Conservation (phyloP, 352 stramenopile genomes). For the Globisporangium perplexum region DNA sequence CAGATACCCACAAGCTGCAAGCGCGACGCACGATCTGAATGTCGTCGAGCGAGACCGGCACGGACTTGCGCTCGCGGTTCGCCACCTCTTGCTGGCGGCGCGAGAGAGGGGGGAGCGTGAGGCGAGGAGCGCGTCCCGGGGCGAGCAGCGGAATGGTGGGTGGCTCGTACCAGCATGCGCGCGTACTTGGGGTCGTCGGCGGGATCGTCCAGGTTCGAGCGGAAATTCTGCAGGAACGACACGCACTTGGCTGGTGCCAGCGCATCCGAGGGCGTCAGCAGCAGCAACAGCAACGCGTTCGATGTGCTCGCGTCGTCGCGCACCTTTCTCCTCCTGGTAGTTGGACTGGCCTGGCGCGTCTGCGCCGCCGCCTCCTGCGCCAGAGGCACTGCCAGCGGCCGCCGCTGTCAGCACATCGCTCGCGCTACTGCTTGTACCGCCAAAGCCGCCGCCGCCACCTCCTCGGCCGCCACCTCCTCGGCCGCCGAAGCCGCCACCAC, state of each 20-base stretch:
- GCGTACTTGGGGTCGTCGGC: slow-evolving; percentile 63
- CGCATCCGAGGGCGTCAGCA: background rate
- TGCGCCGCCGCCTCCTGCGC: no score
- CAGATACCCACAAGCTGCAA: background rate
- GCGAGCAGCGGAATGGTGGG: no score
- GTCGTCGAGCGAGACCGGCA: slow-evolving; percentile 77
- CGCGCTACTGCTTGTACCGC: slow-evolving; percentile 7
- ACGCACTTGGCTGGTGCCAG: slow-evolving; percentile 70
- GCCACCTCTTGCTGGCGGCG: slow-evolving; percentile 75
- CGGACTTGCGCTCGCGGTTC: slow-evolving; percentile 74
- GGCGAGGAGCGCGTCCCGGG: no score
- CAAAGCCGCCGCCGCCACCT: slow-evolving; percentile 6
- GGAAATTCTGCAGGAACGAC: slow-evolving; percentile 68
- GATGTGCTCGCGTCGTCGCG: background rate
- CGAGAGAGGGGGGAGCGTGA: background rate
- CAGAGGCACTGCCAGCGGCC: background rate
- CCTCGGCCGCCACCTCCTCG: background rate
- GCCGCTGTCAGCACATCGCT: slow-evolving; percentile 8
- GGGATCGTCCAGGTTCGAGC: slow-evolving; percentile 68
- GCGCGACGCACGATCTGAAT: slow-evolving; percentile 63
- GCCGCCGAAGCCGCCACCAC: no score
- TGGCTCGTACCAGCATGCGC: slow-evolving; percentile 63
- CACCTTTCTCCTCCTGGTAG: slow-evolving; percentile 54
- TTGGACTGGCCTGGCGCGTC: slow-evolving; percentile 24
- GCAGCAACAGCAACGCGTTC: background rate